Base-by-base conservation (phyloP, 2,329 filamentous ascomycete genomes). In the Talaromyces amestolkiae region DNA sequence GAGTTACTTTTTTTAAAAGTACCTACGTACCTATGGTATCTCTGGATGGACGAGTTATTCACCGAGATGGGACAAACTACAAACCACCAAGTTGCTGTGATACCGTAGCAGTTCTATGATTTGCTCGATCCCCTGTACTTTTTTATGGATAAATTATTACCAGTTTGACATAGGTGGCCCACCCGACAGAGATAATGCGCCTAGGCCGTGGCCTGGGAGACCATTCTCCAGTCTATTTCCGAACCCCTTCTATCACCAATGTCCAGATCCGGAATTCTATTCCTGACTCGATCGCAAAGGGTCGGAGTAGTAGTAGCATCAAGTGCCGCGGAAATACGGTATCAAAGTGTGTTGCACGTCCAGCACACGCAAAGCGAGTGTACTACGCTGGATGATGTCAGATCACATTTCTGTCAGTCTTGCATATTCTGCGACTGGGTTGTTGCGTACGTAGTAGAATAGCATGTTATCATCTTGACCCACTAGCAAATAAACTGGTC, bases 351-450 rank as follows among this genome's bases (percentile, higher is more conserved):
- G 51, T 56, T 37, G n/a, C 31, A 22, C 51, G 9, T n/a, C n/a
- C 51, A 56, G 31, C 51, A 56, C 51, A 22, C 10, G 15, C 7
- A 45, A 19, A 9, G 8, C 13, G 22, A 19, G 9, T 37, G n/a
- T 37, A 56, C 31, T 3, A 37, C 24, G 4, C 19, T 33, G 22
- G 5, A 62, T 62, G 47, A 53, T 62, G 59, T 62, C 59, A 53
- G 33, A 35, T 33, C 45, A 61, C 59, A 61, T 61, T 49, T 51
- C 22, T 53, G 31, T 37, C 51, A 15, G n/a, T 56, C 51, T 15
- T 22, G 10, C 37, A 37, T 35, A 19, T 37, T 37, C n/a, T 31
- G 31, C 31, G 27, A 33, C 9, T 51, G 47, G 24, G 22, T n/a
- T 45, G 17, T 17, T 13, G 4, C 5, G n/a, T 31, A 51, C 47